These are phyloP conservation scores for Daldinia eschscholtzii DNA, from an alignment of 2,329 filamentous ascomycete genomes.

Conservation along the genomic window DNA sequence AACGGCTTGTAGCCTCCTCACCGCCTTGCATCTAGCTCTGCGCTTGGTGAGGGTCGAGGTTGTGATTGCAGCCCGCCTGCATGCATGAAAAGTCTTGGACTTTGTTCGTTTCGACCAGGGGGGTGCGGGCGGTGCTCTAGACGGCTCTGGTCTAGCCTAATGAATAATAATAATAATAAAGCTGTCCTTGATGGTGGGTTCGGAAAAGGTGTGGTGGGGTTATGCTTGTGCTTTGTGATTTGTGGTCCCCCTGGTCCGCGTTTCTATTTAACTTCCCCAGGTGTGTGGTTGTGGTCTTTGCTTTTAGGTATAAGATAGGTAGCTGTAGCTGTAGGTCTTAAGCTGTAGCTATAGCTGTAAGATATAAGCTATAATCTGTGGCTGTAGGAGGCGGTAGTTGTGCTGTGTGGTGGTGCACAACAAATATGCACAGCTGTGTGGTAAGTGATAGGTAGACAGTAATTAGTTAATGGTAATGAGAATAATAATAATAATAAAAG, in stretches of 20 bases:
- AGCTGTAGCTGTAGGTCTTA: too few species aligned
- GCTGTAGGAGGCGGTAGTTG: constrained; percentile 9
- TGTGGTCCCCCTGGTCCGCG: constrained; percentile 25
- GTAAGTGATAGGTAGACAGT: neutral
- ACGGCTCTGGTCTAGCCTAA: constrained; percentile 42
- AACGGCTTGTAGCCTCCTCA: constrained; percentile 56
- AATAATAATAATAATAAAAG: neutral
- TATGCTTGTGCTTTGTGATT: constrained; percentile 25
- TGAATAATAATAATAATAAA: constrained; percentile 35
- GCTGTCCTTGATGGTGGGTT: constrained; percentile 38
- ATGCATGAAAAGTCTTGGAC: constrained; percentile 47
- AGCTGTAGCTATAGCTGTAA: too few species aligned
- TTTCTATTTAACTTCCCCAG: neutral
- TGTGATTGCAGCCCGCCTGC: constrained; percentile 51
- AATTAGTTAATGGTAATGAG: neutral
- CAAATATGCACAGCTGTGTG: neutral
- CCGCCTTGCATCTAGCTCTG: constrained; percentile 52
- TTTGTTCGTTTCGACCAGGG: constrained; percentile 34
- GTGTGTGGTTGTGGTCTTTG: neutral
- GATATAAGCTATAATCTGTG: neutral
- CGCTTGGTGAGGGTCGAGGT: constrained; percentile 44
- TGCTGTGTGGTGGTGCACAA: constrained; percentile 9
- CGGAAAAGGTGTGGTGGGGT: constrained; percentile 42
- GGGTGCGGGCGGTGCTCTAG: constrained; percentile 28
- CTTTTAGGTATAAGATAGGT: constrained; percentile 9